Evolutionary conservation across 2,329 filamentous ascomycete species (phyloP).

Genomic region (Colletotrichum chlorophyti): DNA sequence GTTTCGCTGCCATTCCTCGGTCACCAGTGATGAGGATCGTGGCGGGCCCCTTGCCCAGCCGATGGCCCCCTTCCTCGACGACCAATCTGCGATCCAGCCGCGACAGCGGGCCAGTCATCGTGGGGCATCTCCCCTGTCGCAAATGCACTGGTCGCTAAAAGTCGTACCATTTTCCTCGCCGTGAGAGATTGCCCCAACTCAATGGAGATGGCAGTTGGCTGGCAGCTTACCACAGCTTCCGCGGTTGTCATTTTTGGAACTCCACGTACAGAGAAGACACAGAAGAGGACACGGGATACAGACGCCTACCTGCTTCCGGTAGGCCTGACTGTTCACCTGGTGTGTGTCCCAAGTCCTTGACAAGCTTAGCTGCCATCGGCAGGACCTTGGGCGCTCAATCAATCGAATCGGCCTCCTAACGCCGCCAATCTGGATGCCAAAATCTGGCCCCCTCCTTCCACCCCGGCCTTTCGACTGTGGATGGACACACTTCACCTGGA

Average conservation of each 20-base stretch:
- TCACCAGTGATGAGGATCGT: slow-evolving; percentile 12
- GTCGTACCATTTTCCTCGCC: slow-evolving; percentile 32
- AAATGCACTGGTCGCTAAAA: slow-evolving; percentile 30
- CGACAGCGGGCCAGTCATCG: slow-evolving; percentile 31
- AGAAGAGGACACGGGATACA: too few relatives aligned
- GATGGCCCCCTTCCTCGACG: slow-evolving; percentile 19
- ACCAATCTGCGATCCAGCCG: slow-evolving; percentile 33
- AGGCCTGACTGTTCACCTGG: neutral
- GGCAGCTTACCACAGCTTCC: slow-evolving; percentile 17
- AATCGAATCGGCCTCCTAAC: slow-evolving; percentile 15
- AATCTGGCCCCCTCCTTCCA: slow-evolving; percentile 4
- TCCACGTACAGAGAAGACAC: too few relatives aligned
- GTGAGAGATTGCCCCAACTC: slow-evolving; percentile 29
- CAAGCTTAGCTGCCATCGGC: slow-evolving; percentile 11
- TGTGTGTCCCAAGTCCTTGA: neutral
- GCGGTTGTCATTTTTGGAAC: too few relatives aligned
- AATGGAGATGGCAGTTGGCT: slow-evolving; percentile 13
- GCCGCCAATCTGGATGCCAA: slow-evolving; percentile 24
- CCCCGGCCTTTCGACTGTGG: slow-evolving; percentile 15
- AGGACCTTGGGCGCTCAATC: too few relatives aligned
- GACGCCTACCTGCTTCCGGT: neutral
- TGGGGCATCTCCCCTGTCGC: slow-evolving; percentile 23
- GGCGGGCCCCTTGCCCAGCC: slow-evolving; percentile 20
- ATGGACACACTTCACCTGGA: slow-evolving; percentile 25
- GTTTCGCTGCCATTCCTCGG: neutral